A percentile compares a stretch with the other conserved stretches of the same genome.
These are phyloP conservation scores for Sphaceloma murrayae DNA, from an alignment of 2,329 filamentous ascomycete genomes.

Conservation along the genomic window DNA sequence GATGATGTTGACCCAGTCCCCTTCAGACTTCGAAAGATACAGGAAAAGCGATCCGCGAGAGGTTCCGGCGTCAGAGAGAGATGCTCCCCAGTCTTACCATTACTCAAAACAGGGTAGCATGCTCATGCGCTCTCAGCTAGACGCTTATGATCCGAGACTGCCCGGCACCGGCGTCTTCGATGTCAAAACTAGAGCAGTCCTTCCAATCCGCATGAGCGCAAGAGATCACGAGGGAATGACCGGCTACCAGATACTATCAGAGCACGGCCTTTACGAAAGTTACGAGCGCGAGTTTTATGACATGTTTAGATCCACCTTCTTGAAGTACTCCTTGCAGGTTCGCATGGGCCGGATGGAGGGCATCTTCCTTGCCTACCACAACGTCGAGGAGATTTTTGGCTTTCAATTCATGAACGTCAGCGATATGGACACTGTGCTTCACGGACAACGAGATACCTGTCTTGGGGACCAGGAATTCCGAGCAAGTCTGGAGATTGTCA, in stretches of 20 bases:
- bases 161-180: constrained; percentile 93
- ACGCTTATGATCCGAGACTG: constrained; percentile 75
- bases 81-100: constrained; percentile 69
- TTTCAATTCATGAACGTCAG: constrained; percentile 85
- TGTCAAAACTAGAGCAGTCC: constrained; percentile 85
- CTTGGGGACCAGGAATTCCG: constrained; percentile 82
- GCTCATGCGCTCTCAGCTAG: constrained; percentile 88
- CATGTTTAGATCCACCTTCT: constrained; percentile 86
- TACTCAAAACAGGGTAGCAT: constrained; percentile 82
- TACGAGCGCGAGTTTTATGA: constrained; percentile 95
- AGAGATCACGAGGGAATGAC: constrained; percentile 60
- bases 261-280: constrained; percentile 73
- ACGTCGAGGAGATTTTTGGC: constrained; percentile 87
- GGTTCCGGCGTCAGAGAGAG: constrained; percentile 61
- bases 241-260: constrained; percentile 75
- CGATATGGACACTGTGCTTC: constrained; percentile 87
- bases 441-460: constrained; percentile 57
- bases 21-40: constrained; percentile 77
- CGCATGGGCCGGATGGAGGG: constrained; percentile 98
- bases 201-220: constrained; percentile 84
- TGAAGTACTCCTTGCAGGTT: constrained; percentile 95
- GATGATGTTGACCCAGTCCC: constrained; percentile 78
- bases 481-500: constrained; percentile 66
- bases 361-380: constrained; percentile 95
- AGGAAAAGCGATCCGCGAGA: constrained; percentile 57